Evolutionary conservation across 2,329 filamentous ascomycete species (phyloP), one percentile per base, ranked within the genome.

Genomic region (Penicillium sp.): DNA sequence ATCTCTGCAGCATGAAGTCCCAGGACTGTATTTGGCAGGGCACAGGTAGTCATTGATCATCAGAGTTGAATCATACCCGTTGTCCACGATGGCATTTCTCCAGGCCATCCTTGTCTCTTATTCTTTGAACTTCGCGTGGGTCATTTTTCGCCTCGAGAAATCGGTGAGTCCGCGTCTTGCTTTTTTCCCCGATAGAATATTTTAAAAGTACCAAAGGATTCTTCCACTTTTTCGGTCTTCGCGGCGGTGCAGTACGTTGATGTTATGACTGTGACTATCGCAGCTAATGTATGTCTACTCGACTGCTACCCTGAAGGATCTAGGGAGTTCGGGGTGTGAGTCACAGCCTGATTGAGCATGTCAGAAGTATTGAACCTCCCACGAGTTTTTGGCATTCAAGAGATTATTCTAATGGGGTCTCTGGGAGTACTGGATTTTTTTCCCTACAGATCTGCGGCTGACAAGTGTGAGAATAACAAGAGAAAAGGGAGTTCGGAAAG

Each of bases 231-330:
- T 76, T 78, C 0, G 77, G 77, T 75, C 6, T 70, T 61, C 5
- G 81, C 78, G 76, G 78, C 76, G 0, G 60, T 80, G 9, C 79
- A 80, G 51, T 73, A 75, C 4, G 79, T 79, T 52, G 77, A 77
- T 2, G 73, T 79, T 59, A 81, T 79, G 75, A 71, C 78, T 48
- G 72, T 71, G 2, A 79, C 77, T 0, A 76, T 77, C 4, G 76
- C 73, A 1, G 63, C 79, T 27, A 76, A 71, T 49, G 73, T 74
- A 6, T 81, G 80, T 57, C 69, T 71, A 27, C 72, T 81, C 6
- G 77, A 81, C 62, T 69, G 68, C 52, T 81, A 80, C 60, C 78
- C 78, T 0, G 73, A 79, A 59, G 76, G 41, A 13, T 35, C 41
- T 9, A 32, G 41, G n/a, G 43, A 55, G 57, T 32, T 67, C 58